Evolutionary conservation across 176 grass and related monocot genomes (phyloP).

Genomic region (Tillandsia leiboldiana): DNA sequence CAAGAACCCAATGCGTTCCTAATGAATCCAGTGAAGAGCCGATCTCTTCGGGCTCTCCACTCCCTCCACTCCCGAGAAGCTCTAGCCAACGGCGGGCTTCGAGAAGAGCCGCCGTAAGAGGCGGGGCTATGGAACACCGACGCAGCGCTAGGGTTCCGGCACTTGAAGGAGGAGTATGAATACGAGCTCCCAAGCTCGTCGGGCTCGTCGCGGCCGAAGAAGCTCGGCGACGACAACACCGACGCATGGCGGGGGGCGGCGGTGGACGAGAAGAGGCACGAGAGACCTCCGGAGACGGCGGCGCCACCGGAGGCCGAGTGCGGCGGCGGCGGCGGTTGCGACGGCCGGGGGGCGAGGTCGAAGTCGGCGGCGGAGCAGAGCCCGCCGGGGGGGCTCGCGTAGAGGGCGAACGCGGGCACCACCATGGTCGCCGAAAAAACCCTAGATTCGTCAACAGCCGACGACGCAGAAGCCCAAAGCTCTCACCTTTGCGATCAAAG

Average conservation of each 20-base stretch:
- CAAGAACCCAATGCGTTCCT: conserved; percentile 58
- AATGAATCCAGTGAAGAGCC: conserved; percentile 61
- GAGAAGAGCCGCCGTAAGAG: conserved; percentile 24
- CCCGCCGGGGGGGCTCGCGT: conserved; percentile 30
- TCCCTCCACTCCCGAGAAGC: conserved; percentile 25
- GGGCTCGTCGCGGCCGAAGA: conserved; percentile 37
- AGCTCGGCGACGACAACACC: conserved; percentile 1
- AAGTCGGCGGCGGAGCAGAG: conserved; percentile 18
- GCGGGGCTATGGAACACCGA: conserved; percentile 46
- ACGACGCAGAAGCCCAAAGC: neutral
- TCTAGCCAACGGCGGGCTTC: conserved; percentile 37
- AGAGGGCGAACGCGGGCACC: conserved; percentile 60
- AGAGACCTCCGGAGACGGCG: conserved; percentile 48
- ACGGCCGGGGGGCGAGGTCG: conserved; percentile 24
- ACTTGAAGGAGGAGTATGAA: conserved; percentile 52
- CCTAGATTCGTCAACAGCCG: neutral
- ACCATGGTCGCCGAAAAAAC: conserved; percentile 30
- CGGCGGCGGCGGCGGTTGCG: conserved; percentile 21
- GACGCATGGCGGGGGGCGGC: conserved; percentile 22
- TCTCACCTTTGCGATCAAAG: neutral
- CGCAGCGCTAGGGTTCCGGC: conserved; percentile 49
- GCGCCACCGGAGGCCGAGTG: conserved; percentile 20
- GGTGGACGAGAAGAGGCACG: conserved; percentile 70
- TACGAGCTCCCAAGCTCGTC: conserved; percentile 26
- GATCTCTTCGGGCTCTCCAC: conserved; percentile 27